Evolutionary conservation across 345 rosid genomes (phyloP).

Genomic region (Erucastrum elatum): DNA sequence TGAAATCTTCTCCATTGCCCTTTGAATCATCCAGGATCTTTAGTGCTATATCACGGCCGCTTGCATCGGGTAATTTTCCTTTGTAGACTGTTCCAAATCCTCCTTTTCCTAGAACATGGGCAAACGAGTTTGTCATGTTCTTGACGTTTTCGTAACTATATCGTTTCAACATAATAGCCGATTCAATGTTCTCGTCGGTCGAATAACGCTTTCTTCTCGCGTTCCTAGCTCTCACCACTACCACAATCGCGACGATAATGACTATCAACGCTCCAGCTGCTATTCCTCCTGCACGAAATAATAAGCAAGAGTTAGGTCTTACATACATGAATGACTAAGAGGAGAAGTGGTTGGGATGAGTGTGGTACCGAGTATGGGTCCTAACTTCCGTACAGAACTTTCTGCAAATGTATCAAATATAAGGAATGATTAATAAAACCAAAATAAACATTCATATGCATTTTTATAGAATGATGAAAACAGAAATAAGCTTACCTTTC

Average conservation of each 20-base stretch:
- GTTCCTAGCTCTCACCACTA: conserved; percentile 15
- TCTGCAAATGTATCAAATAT: conserved; percentile 16
- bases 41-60: conserved; percentile 41
- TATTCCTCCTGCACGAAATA: conserved; percentile 12
- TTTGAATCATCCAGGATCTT: conserved; percentile 41
- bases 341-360: background rate
- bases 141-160: background rate
- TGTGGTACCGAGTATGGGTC: conserved; percentile 21
- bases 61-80: conserved; percentile 34
- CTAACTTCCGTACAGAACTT: conserved; percentile 12
- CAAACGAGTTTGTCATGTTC: conserved; percentile 1
- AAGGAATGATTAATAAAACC: background rate
- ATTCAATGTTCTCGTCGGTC: conserved; percentile 13
- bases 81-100: conserved; percentile 32
- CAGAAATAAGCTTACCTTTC: conserved; percentile 2
- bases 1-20: conserved; percentile 37
- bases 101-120: background rate
- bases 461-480: background rate
- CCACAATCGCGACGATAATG: conserved; percentile 2
- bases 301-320: background rate
- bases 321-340: conserved; percentile 3
- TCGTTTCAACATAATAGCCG: conserved; percentile 3
- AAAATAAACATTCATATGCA: background rate
- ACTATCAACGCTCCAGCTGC: conserved; percentile 5
- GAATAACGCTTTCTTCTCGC: background rate